A percentile compares a stretch with the other conserved stretches of the same genome.
Evolutionary conservation across 1,139 yeast species (phyloP).

Genomic region (Meyerozyma sp.): DNA sequence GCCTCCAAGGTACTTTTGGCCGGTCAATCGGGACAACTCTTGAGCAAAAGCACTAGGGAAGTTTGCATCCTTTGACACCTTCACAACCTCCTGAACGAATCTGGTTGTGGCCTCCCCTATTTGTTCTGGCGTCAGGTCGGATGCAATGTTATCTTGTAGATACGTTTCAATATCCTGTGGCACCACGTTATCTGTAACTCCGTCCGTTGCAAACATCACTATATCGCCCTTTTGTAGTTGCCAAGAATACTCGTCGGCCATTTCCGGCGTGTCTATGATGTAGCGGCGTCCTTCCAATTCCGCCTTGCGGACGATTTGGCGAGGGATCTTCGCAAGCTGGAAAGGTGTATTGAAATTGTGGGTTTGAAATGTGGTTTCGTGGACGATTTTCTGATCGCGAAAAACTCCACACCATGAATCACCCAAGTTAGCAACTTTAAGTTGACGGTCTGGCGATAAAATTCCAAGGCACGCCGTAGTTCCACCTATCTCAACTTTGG

Average conservation of each 20-base stretch:
- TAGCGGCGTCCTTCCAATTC: constrained; percentile 53
- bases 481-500: constrained; percentile 83
- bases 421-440: constrained; percentile 78
- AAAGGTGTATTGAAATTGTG: constrained; percentile 90
- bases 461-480: constrained; percentile 90
- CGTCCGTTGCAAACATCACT: constrained; percentile 86
- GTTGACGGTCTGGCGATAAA: constrained; percentile 43
- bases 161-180: constrained; percentile 67
- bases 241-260: constrained; percentile 47
- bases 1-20: constrained; percentile 78
- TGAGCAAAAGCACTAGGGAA: constrained; percentile 87
- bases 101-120: constrained; percentile 37
- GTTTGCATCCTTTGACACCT: constrained; percentile 64
- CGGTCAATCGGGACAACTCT: constrained; percentile 64
- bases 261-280: constrained; percentile 51
- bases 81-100: constrained; percentile 65
- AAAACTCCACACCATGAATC: constrained; percentile 94
- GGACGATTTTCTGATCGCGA: constrained; percentile 55
- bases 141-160: constrained; percentile 38
- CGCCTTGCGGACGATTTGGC: constrained; percentile 51
- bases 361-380: constrained; percentile 73
- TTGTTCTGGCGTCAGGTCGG: constrained; percentile 1
- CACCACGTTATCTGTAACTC: constrained; percentile 82
- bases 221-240: constrained; percentile 64
- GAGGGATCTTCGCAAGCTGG: constrained; percentile 84